A percentile compares a stretch with the other conserved stretches of the same genome.
Conservation (phyloP, 805 yeast genomes). For the Sugiyamaella boreocaroliniensis region DNA sequence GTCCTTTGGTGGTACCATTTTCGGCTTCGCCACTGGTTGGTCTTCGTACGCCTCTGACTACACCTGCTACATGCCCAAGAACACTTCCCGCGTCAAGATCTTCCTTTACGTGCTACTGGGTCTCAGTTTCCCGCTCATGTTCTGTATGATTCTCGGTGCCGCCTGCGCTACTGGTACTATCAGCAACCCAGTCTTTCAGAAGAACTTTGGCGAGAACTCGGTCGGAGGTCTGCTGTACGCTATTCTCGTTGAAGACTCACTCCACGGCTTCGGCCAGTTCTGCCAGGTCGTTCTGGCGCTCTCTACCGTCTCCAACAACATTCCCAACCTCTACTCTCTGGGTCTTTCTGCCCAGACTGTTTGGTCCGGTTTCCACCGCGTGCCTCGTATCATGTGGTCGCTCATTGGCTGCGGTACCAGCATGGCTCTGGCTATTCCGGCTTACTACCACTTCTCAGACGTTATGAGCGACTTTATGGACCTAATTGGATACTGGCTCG, state of each 20-base stretch:
- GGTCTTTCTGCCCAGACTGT: slow-evolving; percentile 81
- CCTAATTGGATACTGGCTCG: slow-evolving; percentile 83
- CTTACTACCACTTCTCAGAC: slow-evolving; percentile 60
- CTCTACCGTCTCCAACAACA: slow-evolving; percentile 84
- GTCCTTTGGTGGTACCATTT: slow-evolving; percentile 75
- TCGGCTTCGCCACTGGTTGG: slow-evolving; percentile 94
- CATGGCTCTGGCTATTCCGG: slow-evolving; percentile 85
- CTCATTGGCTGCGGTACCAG: slow-evolving; percentile 65
- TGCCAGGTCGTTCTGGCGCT: slow-evolving; percentile 77
- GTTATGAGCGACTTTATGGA: slow-evolving; percentile 87
- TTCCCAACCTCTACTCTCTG: slow-evolving; percentile 90
- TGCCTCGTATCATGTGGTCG: slow-evolving; percentile 85
- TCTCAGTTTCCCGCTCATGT: slow-evolving; percentile 58
- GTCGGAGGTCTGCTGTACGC: slow-evolving; percentile 82
- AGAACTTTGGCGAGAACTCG: slow-evolving; percentile 45
- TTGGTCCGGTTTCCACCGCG: slow-evolving; percentile 63
- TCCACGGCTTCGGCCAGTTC: slow-evolving; percentile 86
- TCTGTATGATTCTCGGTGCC: slow-evolving; percentile 77
- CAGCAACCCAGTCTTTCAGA: slow-evolving; percentile 37
- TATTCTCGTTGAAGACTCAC: slow-evolving; percentile 67
- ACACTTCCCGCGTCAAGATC: slow-evolving; percentile 50
- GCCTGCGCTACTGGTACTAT: slow-evolving; percentile 69
- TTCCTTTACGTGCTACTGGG: slow-evolving; percentile 62
- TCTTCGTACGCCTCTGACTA: slow-evolving; percentile 88
- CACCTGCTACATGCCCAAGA: slow-evolving; percentile 75